Evolutionary conservation across 179 eudicot species (phyloP).

Genomic region (Dionaea muscipula): DNA sequence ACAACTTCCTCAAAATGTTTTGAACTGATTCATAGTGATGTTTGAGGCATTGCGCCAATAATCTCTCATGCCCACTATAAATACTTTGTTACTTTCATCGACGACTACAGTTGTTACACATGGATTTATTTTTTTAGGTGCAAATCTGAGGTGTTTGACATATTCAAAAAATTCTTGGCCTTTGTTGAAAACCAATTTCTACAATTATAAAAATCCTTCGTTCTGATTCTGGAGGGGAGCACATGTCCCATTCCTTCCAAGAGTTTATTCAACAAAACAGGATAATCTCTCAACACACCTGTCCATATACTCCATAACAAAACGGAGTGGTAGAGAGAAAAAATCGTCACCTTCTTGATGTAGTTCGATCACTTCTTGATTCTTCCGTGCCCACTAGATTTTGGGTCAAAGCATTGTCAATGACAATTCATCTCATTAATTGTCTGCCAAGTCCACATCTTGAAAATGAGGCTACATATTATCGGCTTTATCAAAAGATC

Average conservation of each 20-base stretch:
- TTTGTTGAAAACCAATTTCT: constrained; percentile 4
- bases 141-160: neutral
- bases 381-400: constrained; percentile 3
- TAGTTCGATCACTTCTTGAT: neutral
- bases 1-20: no score
- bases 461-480: neutral
- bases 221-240: constrained; percentile 13
- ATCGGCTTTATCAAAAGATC: neutral
- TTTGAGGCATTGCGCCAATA: no score
- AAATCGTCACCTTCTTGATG: constrained; percentile 1
- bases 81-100: neutral
- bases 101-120: neutral
- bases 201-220: constrained; percentile 2
- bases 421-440: constrained; percentile 2
- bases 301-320: neutral
- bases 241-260: neutral
- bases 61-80: no score
- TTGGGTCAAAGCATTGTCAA: constrained; percentile 10
- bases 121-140: constrained; percentile 6
- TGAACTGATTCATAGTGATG: no score
- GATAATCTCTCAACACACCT: neutral
- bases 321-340: constrained; percentile 2
- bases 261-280: neutral
- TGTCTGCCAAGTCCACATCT: neutral
- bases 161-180: neutral